These are phyloP conservation scores for Sisymbrium altissimum DNA, from an alignment of 345 rosid species.

Conservation along the genomic window DNA sequence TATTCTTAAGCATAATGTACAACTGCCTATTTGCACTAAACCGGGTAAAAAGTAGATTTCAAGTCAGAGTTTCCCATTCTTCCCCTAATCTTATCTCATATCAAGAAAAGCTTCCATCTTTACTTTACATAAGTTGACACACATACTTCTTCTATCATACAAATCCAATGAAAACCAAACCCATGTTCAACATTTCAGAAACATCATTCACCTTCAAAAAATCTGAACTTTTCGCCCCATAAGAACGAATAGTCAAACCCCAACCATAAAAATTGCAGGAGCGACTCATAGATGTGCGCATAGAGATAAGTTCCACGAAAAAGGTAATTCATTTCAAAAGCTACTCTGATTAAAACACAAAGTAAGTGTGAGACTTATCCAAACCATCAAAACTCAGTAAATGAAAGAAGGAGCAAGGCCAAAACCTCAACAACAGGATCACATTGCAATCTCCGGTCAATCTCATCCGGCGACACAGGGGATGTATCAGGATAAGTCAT, in stretches of 20 bases:
- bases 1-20: not conserved
- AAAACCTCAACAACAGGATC: slow-evolving; percentile 69
- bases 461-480: slow-evolving; percentile 70
- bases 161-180: not conserved
- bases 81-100: not conserved
- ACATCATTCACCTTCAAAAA: not conserved
- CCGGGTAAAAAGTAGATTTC: not conserved
- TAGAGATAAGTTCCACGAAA: not conserved
- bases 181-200: not conserved
- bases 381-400: not conserved
- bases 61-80: not conserved
- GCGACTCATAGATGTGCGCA: not conserved
- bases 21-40: slow-evolving; percentile 7
- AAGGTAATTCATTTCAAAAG: not conserved
- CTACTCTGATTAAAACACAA: not conserved
- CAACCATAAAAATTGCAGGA: not conserved
- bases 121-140: not conserved
- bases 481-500: slow-evolving; percentile 83
- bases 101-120: not conserved
- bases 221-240: not conserved
- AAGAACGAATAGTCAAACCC: not conserved
- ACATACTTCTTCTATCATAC: not conserved
- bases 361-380: not conserved
- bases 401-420: not conserved
- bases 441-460: slow-evolving; percentile 69